Conservation (phyloP, 345 rosid species). For the Melastoma malabathricum region DNA sequence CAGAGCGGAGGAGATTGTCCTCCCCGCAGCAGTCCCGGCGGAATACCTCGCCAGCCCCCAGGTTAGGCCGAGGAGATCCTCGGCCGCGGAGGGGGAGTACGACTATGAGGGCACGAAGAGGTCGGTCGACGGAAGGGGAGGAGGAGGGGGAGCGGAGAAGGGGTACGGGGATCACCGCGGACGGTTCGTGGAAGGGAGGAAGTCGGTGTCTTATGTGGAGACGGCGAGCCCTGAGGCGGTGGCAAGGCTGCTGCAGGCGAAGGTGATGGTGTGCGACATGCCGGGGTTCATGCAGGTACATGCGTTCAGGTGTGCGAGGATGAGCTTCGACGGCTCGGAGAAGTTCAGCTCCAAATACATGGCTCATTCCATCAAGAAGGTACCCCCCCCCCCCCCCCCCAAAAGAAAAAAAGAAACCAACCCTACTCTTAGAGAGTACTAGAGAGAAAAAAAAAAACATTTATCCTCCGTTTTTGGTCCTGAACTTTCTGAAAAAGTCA, state of each 20-base stretch:
- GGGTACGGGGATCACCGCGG: neutral
- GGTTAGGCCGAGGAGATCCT: neutral
- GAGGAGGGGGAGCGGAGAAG: constrained; percentile 1
- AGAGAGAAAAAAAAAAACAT: too few relatives aligned
- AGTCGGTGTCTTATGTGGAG: constrained; percentile 71
- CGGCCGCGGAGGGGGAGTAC: constrained; percentile 3
- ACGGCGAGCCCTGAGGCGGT: constrained; percentile 36
- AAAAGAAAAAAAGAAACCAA: too few relatives aligned
- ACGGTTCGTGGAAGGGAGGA: constrained; percentile 40
- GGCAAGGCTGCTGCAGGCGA: constrained; percentile 64
- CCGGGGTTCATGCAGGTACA: constrained; percentile 83
- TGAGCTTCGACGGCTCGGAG: constrained; percentile 57
- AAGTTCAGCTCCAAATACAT: constrained; percentile 67
- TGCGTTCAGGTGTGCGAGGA: constrained; percentile 74
- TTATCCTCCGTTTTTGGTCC: neutral
- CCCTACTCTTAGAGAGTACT: too few relatives aligned
- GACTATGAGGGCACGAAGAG: too few relatives aligned
- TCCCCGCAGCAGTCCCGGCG: constrained; percentile 6
- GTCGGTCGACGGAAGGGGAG: constrained; percentile 1
- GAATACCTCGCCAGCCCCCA: neutral
- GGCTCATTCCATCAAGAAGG: constrained; percentile 88
- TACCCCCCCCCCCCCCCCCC: constrained; percentile 3
- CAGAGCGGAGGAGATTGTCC: constrained; percentile 2
- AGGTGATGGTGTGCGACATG: constrained; percentile 72
- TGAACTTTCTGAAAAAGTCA: neutral